Evolutionary conservation across 306 rosid species (phyloP).

Genomic region (Glycyrrhiza uralensis): DNA sequence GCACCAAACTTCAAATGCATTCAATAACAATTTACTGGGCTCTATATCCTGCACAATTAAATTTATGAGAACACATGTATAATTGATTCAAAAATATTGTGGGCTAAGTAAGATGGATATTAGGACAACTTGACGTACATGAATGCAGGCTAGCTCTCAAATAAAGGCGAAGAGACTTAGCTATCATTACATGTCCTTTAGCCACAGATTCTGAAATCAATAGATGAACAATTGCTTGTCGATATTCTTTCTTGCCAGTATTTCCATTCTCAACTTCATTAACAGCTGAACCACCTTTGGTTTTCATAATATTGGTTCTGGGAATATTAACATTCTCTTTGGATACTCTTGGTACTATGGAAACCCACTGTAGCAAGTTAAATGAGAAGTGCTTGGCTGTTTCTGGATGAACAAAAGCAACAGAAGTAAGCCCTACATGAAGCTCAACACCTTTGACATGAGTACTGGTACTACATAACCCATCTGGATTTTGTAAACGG

Average conservation of each 20-base stretch:
- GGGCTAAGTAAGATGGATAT: constrained; percentile 20
- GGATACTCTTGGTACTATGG: constrained; percentile 56
- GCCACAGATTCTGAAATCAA: constrained; percentile 75
- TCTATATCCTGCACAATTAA: constrained; percentile 13
- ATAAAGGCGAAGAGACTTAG: constrained; percentile 70
- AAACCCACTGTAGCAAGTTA: constrained; percentile 62
- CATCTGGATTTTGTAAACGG: constrained; percentile 68
- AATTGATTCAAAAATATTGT: constrained; percentile 7
- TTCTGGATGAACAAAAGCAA: constrained; percentile 82
- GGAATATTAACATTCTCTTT: constrained; percentile 46
- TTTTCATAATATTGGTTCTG: constrained; percentile 46
- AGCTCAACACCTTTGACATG: constrained; percentile 52
- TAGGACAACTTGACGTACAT: constrained; percentile 52
- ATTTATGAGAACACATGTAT: neutral
- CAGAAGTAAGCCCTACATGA: constrained; percentile 70
- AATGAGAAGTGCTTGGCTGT: constrained; percentile 66
- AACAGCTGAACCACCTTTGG: constrained; percentile 44
- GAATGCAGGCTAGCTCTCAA: constrained; percentile 79
- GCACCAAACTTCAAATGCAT: constrained; percentile 22
- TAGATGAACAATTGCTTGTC: constrained; percentile 58
- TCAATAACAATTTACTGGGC: neutral
- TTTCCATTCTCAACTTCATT: constrained; percentile 43
- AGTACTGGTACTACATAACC: constrained; percentile 46
- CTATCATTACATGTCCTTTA: constrained; percentile 86
- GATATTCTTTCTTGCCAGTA: constrained; percentile 45